Percentiles rank a stretch among this genome's conserved stretches.
These are phyloP conservation scores for Solanum hybrid DNA, from an alignment of 305 asterid species.

Conservation along the genomic window DNA sequence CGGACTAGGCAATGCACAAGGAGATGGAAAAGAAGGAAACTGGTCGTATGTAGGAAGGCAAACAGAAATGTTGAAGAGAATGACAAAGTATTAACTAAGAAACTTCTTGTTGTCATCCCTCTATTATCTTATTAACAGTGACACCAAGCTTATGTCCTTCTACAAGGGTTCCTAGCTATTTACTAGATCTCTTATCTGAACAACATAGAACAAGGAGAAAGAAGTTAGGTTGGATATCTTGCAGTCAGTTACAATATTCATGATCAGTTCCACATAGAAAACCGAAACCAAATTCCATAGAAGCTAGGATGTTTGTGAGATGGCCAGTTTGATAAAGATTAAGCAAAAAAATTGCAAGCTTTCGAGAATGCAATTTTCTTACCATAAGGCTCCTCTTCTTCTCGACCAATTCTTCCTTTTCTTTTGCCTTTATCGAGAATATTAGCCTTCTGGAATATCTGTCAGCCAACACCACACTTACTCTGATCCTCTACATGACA, in stretches of 20 bases:
- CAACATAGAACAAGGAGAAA: neutral
- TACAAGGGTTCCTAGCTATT: neutral
- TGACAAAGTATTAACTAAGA: neutral
- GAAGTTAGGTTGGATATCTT: neutral
- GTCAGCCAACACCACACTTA: conserved; percentile 61
- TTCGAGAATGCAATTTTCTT: conserved; percentile 11
- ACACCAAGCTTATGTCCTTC: neutral
- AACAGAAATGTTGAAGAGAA: neutral
- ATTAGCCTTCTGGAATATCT: conserved; percentile 65
- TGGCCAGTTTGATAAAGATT: neutral
- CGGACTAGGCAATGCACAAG: neutral
- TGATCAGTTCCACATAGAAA: neutral
- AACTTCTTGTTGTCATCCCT: neutral
- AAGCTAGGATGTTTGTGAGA: neutral
- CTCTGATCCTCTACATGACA: conserved; percentile 57
- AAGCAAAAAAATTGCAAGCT: neutral
- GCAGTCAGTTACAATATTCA: neutral
- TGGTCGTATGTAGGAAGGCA: neutral
- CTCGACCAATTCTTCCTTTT: conserved; percentile 67
- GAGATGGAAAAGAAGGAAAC: neutral
- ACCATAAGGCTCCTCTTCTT: conserved; percentile 81
- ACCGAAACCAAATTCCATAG: neutral
- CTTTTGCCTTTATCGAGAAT: conserved; percentile 62
- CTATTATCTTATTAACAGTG: neutral
- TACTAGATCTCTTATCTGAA: neutral